Evolutionary conservation across 2,329 filamentous ascomycete species (phyloP).

Genomic region (Ascosphaera pollenicola): DNA sequence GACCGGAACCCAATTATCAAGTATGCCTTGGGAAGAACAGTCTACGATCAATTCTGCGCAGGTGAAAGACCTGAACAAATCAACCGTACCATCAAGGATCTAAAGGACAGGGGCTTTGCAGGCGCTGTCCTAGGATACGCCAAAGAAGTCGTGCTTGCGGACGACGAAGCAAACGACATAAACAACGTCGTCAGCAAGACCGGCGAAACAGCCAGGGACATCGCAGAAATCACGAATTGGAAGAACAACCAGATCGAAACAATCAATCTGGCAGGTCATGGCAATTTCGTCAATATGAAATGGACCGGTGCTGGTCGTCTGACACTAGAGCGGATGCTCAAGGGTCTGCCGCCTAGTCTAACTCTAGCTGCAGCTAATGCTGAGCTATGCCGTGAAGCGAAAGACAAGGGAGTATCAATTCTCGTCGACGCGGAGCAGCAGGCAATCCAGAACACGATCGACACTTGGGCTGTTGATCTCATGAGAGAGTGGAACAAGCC

Average conservation of each 20-base stretch:
- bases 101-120: constrained; percentile 56
- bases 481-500: constrained; percentile 50
- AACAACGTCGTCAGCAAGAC: background rate
- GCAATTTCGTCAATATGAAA: constrained; percentile 45
- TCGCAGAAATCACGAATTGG: constrained; percentile 32
- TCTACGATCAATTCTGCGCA: constrained; percentile 82
- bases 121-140: constrained; percentile 76
- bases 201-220: constrained; percentile 6
- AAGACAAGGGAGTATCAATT: constrained; percentile 44
- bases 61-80: constrained; percentile 55
- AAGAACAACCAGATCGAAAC: constrained; percentile 51
- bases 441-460: constrained; percentile 53
- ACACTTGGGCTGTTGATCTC: constrained; percentile 55
- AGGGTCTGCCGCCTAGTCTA: constrained; percentile 38
- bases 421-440: constrained; percentile 75
- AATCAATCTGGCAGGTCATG: constrained; percentile 24
- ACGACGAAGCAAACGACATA: constrained; percentile 15
- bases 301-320: constrained; percentile 70
- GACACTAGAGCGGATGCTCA: constrained; percentile 44
- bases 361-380: constrained; percentile 47
- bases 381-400: constrained; percentile 51
- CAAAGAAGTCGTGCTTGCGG: constrained; percentile 50
- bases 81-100: constrained; percentile 34
- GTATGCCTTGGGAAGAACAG: constrained; percentile 53
- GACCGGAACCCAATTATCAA: constrained; percentile 53